A percentile compares a stretch with the other conserved stretches of the same genome.
Evolutionary conservation across 176 grass and related monocot genomes (phyloP).

Genomic region (Avena insularis): DNA sequence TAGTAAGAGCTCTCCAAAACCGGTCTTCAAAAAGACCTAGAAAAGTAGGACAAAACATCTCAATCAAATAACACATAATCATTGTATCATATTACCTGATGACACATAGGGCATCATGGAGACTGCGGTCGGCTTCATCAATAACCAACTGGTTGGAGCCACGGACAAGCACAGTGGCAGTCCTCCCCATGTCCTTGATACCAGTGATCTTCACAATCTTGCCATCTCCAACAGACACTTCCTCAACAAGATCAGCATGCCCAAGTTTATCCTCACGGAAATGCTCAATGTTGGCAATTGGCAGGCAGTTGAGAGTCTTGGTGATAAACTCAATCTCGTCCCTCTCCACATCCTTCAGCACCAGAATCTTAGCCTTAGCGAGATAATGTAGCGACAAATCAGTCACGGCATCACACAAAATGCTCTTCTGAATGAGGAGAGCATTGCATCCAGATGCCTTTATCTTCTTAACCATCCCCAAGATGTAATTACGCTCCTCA

Average conservation of each 20-base stretch:
- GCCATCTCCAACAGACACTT: constrained; percentile 81
- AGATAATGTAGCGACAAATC: constrained; percentile 93
- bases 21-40: neutral
- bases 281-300: constrained; percentile 95
- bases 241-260: constrained; percentile 79
- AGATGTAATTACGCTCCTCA: too few species aligned
- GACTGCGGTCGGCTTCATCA: constrained; percentile 92
- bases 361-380: constrained; percentile 86
- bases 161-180: constrained; percentile 77
- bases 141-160: constrained; percentile 90
- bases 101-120: constrained; percentile 94
- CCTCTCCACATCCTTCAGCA: constrained; percentile 92
- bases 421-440: constrained; percentile 93
- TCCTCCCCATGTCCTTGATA: constrained; percentile 88
- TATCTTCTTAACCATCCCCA: constrained; percentile 94
- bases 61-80: neutral
- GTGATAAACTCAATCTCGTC: constrained; percentile 98
- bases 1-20: neutral
- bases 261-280: constrained; percentile 92
- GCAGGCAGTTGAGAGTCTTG: constrained; percentile 89
- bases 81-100: constrained; percentile 39
- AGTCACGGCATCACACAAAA: constrained; percentile 86
- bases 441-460: constrained; percentile 86
- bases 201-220: constrained; percentile 86
- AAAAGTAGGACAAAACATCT: neutral